Base-by-base conservation (phyloP, 352 stramenopile genomes). In the Phytophthora agathidicida region DNA sequence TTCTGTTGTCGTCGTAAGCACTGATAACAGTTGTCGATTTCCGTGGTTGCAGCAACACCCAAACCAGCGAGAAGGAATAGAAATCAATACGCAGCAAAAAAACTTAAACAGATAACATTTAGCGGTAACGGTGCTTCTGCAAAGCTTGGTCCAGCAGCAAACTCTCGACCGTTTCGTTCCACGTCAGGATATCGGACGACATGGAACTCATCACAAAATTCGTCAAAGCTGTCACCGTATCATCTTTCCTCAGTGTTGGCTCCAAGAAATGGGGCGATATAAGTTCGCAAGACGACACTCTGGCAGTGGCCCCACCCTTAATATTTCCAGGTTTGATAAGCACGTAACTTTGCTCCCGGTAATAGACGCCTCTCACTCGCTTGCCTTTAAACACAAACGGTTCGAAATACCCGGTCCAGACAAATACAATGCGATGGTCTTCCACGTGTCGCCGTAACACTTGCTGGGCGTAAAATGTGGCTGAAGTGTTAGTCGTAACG, bases 301-400 rank as follows among this genome's bases (percentile, higher is more conserved):
- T 30, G 19, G 11, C 30, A 13, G 11, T 8, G 16, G 10, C 30
- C 10, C 10, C 30, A 13, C 1, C 28, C 35, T 46, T 27, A 52
- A 35, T 41, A 27, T 33, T 44, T 22, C 36, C 30, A 63, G 56
- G 67, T 43, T 80, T 70, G 23, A 88, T 61, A 22, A 88, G 37
- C 38, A 89, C 74, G 49, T 86, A 82, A 10, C 77, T 71, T 36
- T 80, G 70, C 33, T 89, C 75, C 0, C 51, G 44, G 28, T 82
- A 85, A 52, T 65, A 68, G 26, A 79, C 39, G 17, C 70, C 66
- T 2, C 59, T 36, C 5, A 86, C 53, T 0, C 65, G 70, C 41
- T 83, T 68, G 14, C 68, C 52, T 30, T 63, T 53, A 48, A 89
- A 86, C 49, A 74, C 61, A 23, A 78, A 51, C 10, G 80, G 77